phyloP scores from a whole-genome alignment of 169 alveolate species.

The Plasmodium malariae region DNA sequence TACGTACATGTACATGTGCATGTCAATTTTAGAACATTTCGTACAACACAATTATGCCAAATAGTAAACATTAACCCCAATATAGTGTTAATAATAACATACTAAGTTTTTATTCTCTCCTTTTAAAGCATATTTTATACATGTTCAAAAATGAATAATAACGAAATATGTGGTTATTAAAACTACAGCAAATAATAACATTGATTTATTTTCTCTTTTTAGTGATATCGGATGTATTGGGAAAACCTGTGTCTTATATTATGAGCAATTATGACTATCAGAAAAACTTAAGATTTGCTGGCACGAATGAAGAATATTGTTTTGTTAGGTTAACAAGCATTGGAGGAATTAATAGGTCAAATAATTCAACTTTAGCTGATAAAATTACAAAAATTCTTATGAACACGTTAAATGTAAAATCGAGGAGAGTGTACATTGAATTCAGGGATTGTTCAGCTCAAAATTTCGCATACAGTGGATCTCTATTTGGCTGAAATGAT shows the following conservation, averaged over 20 bases:
- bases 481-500: slow-evolving; percentile 55
- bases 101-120: no score
- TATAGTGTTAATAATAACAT: no score
- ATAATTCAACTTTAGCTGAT: slow-evolving; percentile 49
- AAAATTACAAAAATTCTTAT: slow-evolving; percentile 35
- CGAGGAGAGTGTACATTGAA: slow-evolving; percentile 40
- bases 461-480: slow-evolving; percentile 55
- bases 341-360: slow-evolving; percentile 50
- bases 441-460: slow-evolving; percentile 46
- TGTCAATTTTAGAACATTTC: no score
- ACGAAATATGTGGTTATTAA: not conserved
- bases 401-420: slow-evolving; percentile 19
- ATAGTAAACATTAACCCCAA: no score
- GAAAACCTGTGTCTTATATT: slow-evolving; percentile 36
- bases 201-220: not conserved
- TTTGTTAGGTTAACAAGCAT: slow-evolving; percentile 62
- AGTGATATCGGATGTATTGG: slow-evolving; percentile 46
- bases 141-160: not conserved
- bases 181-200: no score
- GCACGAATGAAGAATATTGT: slow-evolving; percentile 36
- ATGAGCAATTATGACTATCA: slow-evolving; percentile 72
- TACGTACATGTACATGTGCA: no score
- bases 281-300: slow-evolving; percentile 38
- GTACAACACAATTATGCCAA: no score
- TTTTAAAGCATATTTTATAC: no score